Conservation (phyloP, 768 basidiomycete species). For the Dendrothele bispora region DNA sequence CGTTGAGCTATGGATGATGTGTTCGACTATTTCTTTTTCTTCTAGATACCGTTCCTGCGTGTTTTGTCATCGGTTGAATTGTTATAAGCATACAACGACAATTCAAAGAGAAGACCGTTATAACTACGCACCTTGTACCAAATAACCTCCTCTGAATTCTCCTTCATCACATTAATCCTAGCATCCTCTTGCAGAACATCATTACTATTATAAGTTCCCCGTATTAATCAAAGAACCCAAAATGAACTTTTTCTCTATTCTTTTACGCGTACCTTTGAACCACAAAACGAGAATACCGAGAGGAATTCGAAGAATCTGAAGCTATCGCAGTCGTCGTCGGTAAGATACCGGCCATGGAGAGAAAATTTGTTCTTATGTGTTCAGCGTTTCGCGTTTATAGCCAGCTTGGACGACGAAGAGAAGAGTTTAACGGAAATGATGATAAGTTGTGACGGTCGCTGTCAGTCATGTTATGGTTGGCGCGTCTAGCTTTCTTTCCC, state of each 20-base stretch:
- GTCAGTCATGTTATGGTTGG: too few relatives aligned
- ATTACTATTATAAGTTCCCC: constrained; percentile 30
- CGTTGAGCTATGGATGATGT: constrained; percentile 5
- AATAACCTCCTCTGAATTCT: constrained; percentile 37
- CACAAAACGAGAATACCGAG: constrained; percentile 2
- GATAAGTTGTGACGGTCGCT: too few relatives aligned
- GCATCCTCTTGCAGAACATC: constrained; percentile 53
- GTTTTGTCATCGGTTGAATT: too few relatives aligned
- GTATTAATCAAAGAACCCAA: not conserved
- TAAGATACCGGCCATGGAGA: too few relatives aligned
- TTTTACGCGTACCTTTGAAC: constrained; percentile 11
- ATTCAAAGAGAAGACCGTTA: not conserved
- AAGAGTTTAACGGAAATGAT: too few relatives aligned
- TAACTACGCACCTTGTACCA: constrained; percentile 46
- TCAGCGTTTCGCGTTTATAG: too few relatives aligned
- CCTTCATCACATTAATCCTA: constrained; percentile 44
- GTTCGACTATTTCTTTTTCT: constrained; percentile 7
- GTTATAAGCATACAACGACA: not conserved
- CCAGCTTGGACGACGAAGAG: too few relatives aligned
- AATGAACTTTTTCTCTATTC: not conserved
- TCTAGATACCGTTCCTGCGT: constrained; percentile 1
- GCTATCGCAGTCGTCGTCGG: too few relatives aligned
- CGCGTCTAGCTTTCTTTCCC: too few relatives aligned
- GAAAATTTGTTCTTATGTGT: too few relatives aligned
- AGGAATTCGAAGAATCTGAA: too few relatives aligned